Base-by-base conservation (phyloP, 768 basidiomycete genomes). In the Serendipita vermifera region DNA sequence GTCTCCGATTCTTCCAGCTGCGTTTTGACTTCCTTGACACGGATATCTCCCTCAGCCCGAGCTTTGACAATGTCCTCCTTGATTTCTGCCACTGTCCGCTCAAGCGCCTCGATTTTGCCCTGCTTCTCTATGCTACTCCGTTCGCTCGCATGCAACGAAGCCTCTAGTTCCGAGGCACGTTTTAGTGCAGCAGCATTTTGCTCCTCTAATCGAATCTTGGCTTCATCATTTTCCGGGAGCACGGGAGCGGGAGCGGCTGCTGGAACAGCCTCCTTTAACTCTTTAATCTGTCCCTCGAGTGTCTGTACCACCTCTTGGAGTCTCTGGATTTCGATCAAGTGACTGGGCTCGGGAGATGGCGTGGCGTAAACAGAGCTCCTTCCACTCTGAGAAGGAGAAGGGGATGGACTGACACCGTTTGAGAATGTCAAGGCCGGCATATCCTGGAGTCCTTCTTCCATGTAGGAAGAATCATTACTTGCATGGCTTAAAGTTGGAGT, bases 251-350 rank as follows among this genome's bases (percentile, higher is more conserved):
- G 59, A 7, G 40, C 48, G 13, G 53, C 55, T 14, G 59, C 54
- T 58, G 61, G 65, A 54, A 53, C n/a, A 27, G 61, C 58, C 29
- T 56, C 54, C 22, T 66, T 76, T 27, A 90, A 69, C 20, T 81
- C 76, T 51, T 73, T 72, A 58, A 83, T 86, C 65, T 90, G 87
- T 56, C 78, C 78, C 64, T 88, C 83, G 6, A 86, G 71, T 1
- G 77, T 74, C 57, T 81, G 76, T 31, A 88, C 63, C 17, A 77
- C 69, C 14, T 67, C 62, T 32, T 65, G 62, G 14, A 68, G 62
- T 35, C 53, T 17, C 14, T 63, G 51, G 36, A 53, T 38, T 35
- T 33, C 56, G 15, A 15, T 15, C n/a, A 51, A 20, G 41, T 41
- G 14, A 41, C 40, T 51, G 15, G 46, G 46, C 46, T 51, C 46